These are phyloP conservation scores for Cardamine resedifolia DNA, from an alignment of 345 rosid genomes.

Conservation along the genomic window DNA sequence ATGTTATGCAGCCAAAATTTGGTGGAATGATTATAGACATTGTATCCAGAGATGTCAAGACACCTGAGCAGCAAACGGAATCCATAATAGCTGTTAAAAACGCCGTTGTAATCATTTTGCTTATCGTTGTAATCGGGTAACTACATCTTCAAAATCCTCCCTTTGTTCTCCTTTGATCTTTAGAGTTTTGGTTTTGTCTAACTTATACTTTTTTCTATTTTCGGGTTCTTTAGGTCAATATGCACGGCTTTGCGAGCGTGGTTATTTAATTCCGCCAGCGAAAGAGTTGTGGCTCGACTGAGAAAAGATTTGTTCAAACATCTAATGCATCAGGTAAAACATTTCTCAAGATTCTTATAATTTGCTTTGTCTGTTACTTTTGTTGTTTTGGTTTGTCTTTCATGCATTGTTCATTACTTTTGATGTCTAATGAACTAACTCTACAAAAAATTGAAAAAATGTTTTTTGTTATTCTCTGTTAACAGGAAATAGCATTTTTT, in stretches of 20 bases:
- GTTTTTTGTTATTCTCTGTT: not conserved
- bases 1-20: slow-evolving; percentile 53
- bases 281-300: slow-evolving; percentile 66
- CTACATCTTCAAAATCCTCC: not conserved
- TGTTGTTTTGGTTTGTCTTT: not conserved
- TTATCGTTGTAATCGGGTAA: slow-evolving; percentile 61
- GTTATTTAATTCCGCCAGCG: slow-evolving; percentile 62
- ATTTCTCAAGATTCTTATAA: slow-evolving; percentile 2
- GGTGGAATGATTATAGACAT: slow-evolving; percentile 71
- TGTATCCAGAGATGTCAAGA: slow-evolving; percentile 50
- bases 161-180: not conserved
- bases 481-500: slow-evolving; percentile 63
- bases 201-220: not conserved
- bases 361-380: not conserved
- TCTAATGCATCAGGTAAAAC: slow-evolving; percentile 54
- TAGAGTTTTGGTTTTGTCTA: not conserved
- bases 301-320: slow-evolving; percentile 56
- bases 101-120: slow-evolving; percentile 47
- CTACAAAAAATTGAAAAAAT: not conserved
- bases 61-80: slow-evolving; percentile 48
- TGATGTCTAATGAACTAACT: not conserved
- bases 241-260: slow-evolving; percentile 61
- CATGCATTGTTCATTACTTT: not conserved
- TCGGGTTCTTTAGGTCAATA: slow-evolving; percentile 41
- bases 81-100: slow-evolving; percentile 50